Evolutionary conservation across 805 yeast species (phyloP).

Genomic region (Yamadazyma insecticola): DNA sequence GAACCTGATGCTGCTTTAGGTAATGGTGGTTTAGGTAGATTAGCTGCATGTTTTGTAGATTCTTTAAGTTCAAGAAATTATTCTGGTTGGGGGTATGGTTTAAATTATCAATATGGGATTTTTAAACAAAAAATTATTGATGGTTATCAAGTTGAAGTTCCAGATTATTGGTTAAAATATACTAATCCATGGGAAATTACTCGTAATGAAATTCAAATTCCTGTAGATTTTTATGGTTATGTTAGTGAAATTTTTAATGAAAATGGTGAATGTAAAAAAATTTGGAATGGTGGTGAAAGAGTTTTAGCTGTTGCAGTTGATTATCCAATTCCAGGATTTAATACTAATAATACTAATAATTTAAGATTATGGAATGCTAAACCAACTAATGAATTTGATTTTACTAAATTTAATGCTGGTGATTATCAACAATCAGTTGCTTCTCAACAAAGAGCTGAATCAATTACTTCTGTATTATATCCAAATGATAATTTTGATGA

Average conservation of each 20-base stretch:
- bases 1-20: conserved; percentile 96
- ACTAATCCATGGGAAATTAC: conserved; percentile 94
- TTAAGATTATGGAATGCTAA: conserved; percentile 85
- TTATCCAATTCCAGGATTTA: conserved; percentile 89
- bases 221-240: conserved; percentile 85
- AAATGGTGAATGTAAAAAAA: conserved; percentile 50
- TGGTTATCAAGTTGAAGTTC: conserved; percentile 92
- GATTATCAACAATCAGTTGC: conserved; percentile 82
- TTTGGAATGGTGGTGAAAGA: conserved; percentile 87
- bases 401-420: conserved; percentile 85
- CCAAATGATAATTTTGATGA: conserved; percentile 91
- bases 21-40: conserved; percentile 91
- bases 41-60: conserved; percentile 92
- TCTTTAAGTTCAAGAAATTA: conserved; percentile 80
- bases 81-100: conserved; percentile 96
- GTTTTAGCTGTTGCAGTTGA: conserved; percentile 88
- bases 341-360: conserved; percentile 79
- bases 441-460: conserved; percentile 84
- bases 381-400: conserved; percentile 90
- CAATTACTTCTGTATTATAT: conserved; percentile 86
- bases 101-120: conserved; percentile 90
- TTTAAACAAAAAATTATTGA: conserved; percentile 85
- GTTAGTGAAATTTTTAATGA: conserved; percentile 55
- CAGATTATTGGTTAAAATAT: conserved; percentile 89
- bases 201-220: conserved; percentile 80